These are phyloP conservation scores for Silene coronaria DNA, from an alignment of 179 eudicot species.

Conservation along the genomic window DNA sequence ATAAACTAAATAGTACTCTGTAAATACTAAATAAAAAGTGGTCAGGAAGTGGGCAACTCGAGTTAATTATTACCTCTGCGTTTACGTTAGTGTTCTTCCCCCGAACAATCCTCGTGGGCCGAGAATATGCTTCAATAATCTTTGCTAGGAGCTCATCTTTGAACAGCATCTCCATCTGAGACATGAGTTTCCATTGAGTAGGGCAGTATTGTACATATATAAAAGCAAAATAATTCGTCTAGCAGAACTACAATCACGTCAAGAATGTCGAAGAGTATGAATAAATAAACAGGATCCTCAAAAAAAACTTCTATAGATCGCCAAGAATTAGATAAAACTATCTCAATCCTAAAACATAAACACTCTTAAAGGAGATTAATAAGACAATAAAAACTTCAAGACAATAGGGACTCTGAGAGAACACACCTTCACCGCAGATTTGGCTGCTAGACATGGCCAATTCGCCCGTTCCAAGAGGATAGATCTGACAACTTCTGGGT, in stretches of 20 bases:
- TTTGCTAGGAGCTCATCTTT: slow-evolving; percentile 68
- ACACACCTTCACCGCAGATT: slow-evolving; percentile 60
- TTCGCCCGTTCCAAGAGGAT: slow-evolving; percentile 76
- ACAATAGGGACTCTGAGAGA: not conserved
- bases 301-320: not conserved
- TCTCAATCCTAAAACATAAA: not conserved
- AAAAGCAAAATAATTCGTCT: not conserved
- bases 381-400: not conserved
- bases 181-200: slow-evolving; percentile 4
- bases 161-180: slow-evolving; percentile 72
- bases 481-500: slow-evolving; percentile 88
- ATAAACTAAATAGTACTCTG: too few species aligned
- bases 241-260: not conserved
- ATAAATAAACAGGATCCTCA: not conserved
- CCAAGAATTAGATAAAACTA: not conserved
- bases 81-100: slow-evolving; percentile 63
- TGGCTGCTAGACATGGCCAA: slow-evolving; percentile 75
- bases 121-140: slow-evolving; percentile 88
- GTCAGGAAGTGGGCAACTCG: not conserved
- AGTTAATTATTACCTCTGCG: slow-evolving; percentile 42
- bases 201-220: not conserved
- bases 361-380: not conserved
- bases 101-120: slow-evolving; percentile 96
- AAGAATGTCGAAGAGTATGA: not conserved
- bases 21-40: too few species aligned